Evolutionary conservation across 2,329 filamentous ascomycete species (phyloP), one percentile per base, ranked within the genome.

Genomic region (Colletotrichum sp.): DNA sequence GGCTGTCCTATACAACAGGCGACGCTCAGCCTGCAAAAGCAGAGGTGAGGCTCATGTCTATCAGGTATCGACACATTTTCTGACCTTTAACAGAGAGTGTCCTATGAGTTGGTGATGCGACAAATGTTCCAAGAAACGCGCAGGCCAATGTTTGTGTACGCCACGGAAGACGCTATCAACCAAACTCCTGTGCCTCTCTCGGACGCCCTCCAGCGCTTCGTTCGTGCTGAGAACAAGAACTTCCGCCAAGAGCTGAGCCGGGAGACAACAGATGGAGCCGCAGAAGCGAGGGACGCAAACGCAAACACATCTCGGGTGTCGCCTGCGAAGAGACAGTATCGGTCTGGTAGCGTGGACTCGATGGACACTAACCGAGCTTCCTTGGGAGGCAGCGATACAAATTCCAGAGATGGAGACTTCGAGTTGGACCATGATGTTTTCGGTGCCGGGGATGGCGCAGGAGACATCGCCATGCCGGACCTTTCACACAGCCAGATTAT

Each of bases 111-210:
- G 39, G 86, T 90, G 29, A 81, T 90, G 5, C 80, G 84, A 64
- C 85, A 87, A 12, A 85, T 90, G 25, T 89, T 87, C 82, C 83
- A 84, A 9, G 89, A 90, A 64, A 87, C 86, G 11, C 89, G 87
- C 71, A 85, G 83, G 22, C 86, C 88, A 0, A 79, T 90, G 22
- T 79, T 92, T 5, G 82, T 92, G 6, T 92, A 92, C 78, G 90
- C 90, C 27, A 89, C 89, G 6, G 88, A 91, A 76, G 81, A 83
- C 30, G 89, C 89, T 29, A 80, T 90, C 74, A 78, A 83, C 15
- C 77, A 79, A 25, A 80, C 83, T 5, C 80, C 74, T 13, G 78
- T 81, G 5, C 82, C 85, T 13, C 81, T 91, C 19, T 83, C 89
- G 57, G 79, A 83, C 16, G 77, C 80, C 3, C 77, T 85, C 12